phyloP scores from a whole-genome alignment of 179 eudicot genomes.

The Spergularia azorica region DNA sequence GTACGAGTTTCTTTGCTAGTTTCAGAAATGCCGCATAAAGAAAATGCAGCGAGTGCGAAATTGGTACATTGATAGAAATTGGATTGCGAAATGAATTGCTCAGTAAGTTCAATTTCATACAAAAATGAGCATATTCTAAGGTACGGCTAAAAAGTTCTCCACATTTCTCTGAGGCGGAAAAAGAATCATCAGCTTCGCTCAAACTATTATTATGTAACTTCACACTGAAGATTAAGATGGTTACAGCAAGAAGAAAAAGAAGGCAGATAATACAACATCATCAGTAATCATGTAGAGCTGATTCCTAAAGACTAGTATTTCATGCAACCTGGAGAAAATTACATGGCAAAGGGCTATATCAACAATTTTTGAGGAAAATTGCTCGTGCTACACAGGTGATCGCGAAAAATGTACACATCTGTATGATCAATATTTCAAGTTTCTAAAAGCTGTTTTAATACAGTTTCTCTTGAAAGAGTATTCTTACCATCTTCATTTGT shows the following conservation, averaged over 20 bases:
- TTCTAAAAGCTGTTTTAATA: conserved; percentile 38
- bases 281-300: conserved; percentile 16
- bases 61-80: no score
- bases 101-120: no score
- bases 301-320: conserved; percentile 15
- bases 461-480: conserved; percentile 28
- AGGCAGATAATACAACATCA: conserved; percentile 2
- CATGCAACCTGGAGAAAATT: conserved; percentile 18
- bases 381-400: conserved; percentile 9
- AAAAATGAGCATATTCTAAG: no score
- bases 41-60: no score
- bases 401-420: conserved; percentile 45
- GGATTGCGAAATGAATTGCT: no score
- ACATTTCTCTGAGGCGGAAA: no score
- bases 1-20: no score
- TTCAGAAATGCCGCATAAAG: no score
- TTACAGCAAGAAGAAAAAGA: background rate
- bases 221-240: background rate
- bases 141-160: no score
- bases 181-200: no score
- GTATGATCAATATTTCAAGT: conserved; percentile 26
- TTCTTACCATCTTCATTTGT: conserved; percentile 33
- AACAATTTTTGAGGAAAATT: conserved; percentile 16
- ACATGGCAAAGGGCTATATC: conserved; percentile 27
- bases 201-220: no score